phyloP scores from a whole-genome alignment of 768 basidiomycete species.

The Cantharellus anzutake region DNA sequence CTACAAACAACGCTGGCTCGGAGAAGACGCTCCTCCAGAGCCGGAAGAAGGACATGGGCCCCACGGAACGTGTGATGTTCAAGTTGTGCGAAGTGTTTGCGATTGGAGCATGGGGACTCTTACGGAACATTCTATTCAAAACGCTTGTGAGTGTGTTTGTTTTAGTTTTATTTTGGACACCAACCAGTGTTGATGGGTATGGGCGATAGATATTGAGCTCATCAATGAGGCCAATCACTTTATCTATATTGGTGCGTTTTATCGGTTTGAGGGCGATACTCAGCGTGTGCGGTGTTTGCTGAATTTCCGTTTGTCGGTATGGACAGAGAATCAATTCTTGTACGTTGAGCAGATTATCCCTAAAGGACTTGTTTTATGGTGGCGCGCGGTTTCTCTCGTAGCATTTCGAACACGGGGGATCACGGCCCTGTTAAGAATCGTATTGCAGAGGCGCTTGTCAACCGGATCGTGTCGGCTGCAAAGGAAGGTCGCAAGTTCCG shows the following conservation, averaged over 20 bases:
- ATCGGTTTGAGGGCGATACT: background rate
- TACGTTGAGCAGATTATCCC: constrained; percentile 19
- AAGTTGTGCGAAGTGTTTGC: constrained; percentile 67
- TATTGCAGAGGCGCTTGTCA: constrained; percentile 66
- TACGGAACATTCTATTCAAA: constrained; percentile 80
- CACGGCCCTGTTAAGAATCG: constrained; percentile 58
- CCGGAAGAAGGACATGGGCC: constrained; percentile 9
- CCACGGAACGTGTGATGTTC: constrained; percentile 43
- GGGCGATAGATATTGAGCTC: constrained; percentile 40
- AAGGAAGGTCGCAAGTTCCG: constrained; percentile 54
- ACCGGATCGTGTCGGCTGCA: constrained; percentile 73
- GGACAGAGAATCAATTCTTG: constrained; percentile 68
- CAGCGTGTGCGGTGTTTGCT: no score
- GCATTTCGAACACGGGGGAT: constrained; percentile 53
- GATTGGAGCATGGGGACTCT: constrained; percentile 94
- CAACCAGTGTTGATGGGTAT: background rate
- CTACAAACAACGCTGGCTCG: constrained; percentile 42
- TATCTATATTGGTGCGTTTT: constrained; percentile 69
- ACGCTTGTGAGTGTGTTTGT: constrained; percentile 50
- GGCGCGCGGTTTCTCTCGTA: constrained; percentile 15
- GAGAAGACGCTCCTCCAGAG: constrained; percentile 1
- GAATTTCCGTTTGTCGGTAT: constrained; percentile 7
- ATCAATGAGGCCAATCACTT: constrained; percentile 74
- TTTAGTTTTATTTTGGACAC: background rate
- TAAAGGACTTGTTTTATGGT: background rate